Evolutionary conservation across 2,329 filamentous ascomycete species (phyloP).

Genomic region (Colletotrichum simmondsii): DNA sequence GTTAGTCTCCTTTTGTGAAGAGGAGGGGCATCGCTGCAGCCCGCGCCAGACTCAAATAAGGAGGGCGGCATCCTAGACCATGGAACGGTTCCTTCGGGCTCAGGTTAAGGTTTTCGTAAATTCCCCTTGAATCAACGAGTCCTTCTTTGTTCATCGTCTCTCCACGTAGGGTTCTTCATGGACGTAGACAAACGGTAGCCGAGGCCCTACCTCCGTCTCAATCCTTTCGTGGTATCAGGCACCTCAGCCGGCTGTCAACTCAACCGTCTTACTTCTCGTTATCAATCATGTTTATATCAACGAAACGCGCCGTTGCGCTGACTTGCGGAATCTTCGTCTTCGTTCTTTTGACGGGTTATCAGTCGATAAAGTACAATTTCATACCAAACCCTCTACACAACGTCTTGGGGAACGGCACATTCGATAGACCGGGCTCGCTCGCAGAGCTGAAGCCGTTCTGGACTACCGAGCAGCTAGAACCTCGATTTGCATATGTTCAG

Average conservation of each 20-base stretch:
- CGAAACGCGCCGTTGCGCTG: constrained; percentile 12
- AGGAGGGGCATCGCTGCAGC: too few species aligned
- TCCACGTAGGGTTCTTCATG: too few species aligned
- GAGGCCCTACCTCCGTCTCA: too few species aligned
- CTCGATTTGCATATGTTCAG: constrained; percentile 58
- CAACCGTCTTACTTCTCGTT: neutral
- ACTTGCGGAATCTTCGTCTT: constrained; percentile 1
- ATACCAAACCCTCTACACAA: neutral
- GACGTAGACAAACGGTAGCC: too few species aligned
- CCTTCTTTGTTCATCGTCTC: too few species aligned
- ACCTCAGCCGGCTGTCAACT: neutral
- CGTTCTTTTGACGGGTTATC: constrained; percentile 7
- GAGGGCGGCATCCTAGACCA: too few species aligned
- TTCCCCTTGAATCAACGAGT: too few species aligned
- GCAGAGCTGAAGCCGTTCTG: neutral
- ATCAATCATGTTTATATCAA: constrained; percentile 10
- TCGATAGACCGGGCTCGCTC: neutral
- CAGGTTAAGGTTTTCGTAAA: too few species aligned
- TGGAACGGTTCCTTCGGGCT: too few species aligned
- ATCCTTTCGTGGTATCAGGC: neutral
- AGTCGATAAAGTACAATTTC: neutral
- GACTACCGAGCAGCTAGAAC: neutral
- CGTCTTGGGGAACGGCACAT: neutral
- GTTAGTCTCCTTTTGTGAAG: too few species aligned
- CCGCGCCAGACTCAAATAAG: too few species aligned